Conservation (phyloP, 2,329 filamentous ascomycete species). For the Aspergillus sp. region DNA sequence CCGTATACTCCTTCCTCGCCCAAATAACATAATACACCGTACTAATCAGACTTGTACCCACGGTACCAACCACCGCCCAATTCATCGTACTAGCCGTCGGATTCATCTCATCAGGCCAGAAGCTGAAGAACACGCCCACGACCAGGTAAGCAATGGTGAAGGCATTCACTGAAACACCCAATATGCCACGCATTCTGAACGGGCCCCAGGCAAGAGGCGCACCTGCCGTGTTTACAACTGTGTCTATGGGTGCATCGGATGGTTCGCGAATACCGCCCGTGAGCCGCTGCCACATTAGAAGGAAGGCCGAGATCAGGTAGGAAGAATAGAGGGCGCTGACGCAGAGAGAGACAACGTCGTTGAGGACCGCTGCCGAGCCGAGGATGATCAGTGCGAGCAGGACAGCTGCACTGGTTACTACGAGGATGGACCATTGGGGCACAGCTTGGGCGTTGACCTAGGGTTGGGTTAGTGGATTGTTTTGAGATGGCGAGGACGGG, state of each 20-base stretch:
- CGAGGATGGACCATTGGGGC: slow-evolving; percentile 6
- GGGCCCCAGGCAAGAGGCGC: slow-evolving; percentile 5
- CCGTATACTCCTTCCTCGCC: slow-evolving; percentile 1
- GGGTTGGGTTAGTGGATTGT: not conserved
- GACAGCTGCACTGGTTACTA: not conserved
- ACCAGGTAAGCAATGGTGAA: slow-evolving; percentile 1
- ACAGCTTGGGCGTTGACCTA: slow-evolving; percentile 7
- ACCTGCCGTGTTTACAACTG: not conserved
- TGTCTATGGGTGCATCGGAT: not conserved
- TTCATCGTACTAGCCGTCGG: slow-evolving; percentile 7
- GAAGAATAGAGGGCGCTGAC: slow-evolving; percentile 7
- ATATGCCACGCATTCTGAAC: not conserved
- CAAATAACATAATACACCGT: slow-evolving; percentile 6
- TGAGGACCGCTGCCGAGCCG: not conserved
- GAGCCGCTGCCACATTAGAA: slow-evolving; percentile 3
- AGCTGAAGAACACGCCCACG: slow-evolving; percentile 6
- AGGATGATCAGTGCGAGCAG: slow-evolving; percentile 2
- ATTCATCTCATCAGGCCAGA: not conserved
- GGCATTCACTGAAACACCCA: not conserved
- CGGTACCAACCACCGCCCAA: slow-evolving; percentile 5
- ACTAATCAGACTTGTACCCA: not conserved
- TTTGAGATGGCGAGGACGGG: too few species aligned
- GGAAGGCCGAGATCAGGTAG: not conserved
- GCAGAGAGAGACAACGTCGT: slow-evolving; percentile 6
- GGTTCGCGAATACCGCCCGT: slow-evolving; percentile 5